phyloP scores from a whole-genome alignment of 2,329 filamentous ascomycete genomes.

The Fusarium foetens region DNA sequence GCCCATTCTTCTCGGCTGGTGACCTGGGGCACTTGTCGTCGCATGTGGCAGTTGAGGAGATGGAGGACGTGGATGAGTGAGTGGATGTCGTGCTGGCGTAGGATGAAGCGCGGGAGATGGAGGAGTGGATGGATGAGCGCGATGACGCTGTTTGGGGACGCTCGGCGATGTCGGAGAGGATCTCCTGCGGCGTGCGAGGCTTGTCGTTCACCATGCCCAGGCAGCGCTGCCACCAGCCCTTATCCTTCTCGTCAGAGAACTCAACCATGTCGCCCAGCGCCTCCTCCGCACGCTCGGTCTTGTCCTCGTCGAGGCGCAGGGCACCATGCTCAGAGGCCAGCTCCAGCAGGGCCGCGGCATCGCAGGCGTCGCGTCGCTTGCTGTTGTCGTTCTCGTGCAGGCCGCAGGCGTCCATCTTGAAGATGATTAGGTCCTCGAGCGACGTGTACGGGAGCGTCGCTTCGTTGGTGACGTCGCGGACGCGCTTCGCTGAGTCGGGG shows the following conservation, averaged over 20 bases:
- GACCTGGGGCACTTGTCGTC: conserved; percentile 39
- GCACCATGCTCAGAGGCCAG: conserved; percentile 43
- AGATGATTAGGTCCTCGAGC: conserved; percentile 44
- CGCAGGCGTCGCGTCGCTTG: conserved; percentile 43
- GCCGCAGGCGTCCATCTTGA: conserved; percentile 45
- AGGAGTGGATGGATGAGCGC: conserved; percentile 33
- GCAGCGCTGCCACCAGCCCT: conserved; percentile 46
- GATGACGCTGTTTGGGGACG: conserved; percentile 25
- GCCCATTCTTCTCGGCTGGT: conserved; percentile 37
- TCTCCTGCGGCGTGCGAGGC: conserved; percentile 41
- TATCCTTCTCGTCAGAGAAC: conserved; percentile 42
- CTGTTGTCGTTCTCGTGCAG: conserved; percentile 40
- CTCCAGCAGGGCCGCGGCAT: conserved; percentile 42
- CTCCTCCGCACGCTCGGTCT: conserved; percentile 42
- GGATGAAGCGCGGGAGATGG: conserved; percentile 44
- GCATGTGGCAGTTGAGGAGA: conserved; percentile 33
- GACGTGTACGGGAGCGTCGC: conserved; percentile 41
- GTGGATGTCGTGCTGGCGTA: conserved; percentile 39
- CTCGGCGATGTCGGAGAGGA: conserved; percentile 45
- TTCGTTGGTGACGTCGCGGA: conserved; percentile 34
- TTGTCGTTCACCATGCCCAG: conserved; percentile 41
- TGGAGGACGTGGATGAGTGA: conserved; percentile 40
- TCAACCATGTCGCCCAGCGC: conserved; percentile 42
- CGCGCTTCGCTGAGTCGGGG: conserved; percentile 38
- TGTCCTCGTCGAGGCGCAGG: conserved; percentile 41